phyloP scores from a whole-genome alignment of 2,329 filamentous ascomycete species.

The Sphaerulina vaccinii region DNA sequence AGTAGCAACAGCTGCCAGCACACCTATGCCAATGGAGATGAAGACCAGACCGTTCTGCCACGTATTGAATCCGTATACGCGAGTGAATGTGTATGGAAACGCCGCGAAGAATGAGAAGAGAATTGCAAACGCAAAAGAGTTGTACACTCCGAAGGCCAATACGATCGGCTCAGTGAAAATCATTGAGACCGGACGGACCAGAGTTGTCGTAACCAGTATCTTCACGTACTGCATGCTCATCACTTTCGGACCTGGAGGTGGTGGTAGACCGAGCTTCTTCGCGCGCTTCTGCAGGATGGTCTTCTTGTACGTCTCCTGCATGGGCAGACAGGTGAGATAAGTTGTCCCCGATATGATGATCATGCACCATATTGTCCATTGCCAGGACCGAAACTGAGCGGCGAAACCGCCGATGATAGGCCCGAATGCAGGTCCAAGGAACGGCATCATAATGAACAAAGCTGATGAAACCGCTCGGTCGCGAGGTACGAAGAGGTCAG shows the following conservation, averaged over 20 bases:
- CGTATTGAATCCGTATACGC: slow-evolving; percentile 70
- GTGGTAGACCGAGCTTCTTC: slow-evolving; percentile 35
- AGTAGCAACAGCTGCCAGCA: slow-evolving; percentile 55
- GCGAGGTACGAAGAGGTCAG: slow-evolving; percentile 40
- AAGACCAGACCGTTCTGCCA: slow-evolving; percentile 79
- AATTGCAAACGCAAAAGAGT: slow-evolving; percentile 34
- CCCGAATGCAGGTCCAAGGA: slow-evolving; percentile 37
- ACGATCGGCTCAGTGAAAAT: slow-evolving; percentile 41
- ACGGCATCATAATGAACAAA: slow-evolving; percentile 44
- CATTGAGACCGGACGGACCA: slow-evolving; percentile 38
- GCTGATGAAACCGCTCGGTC: slow-evolving; percentile 37
- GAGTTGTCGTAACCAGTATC: slow-evolving; percentile 35
- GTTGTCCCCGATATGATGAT: slow-evolving; percentile 43
- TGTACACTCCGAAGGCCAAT: slow-evolving; percentile 34
- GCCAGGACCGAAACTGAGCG: slow-evolving; percentile 44
- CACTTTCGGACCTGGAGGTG: slow-evolving; percentile 24
- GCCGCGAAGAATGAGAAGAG: slow-evolving; percentile 38
- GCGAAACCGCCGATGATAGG: slow-evolving; percentile 41
- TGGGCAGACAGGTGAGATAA: slow-evolving; percentile 43
- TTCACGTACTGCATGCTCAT: slow-evolving; percentile 33
- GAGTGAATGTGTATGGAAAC: slow-evolving; percentile 54
- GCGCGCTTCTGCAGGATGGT: slow-evolving; percentile 45
- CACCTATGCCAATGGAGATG: slow-evolving; percentile 66
- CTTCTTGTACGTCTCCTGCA: slow-evolving; percentile 57
- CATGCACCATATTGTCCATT: slow-evolving; percentile 47